A percentile compares a stretch with the other conserved stretches of the same genome.
phyloP scores from a whole-genome alignment of 768 basidiomycete species.

The Leucogyrophana mollusca region DNA sequence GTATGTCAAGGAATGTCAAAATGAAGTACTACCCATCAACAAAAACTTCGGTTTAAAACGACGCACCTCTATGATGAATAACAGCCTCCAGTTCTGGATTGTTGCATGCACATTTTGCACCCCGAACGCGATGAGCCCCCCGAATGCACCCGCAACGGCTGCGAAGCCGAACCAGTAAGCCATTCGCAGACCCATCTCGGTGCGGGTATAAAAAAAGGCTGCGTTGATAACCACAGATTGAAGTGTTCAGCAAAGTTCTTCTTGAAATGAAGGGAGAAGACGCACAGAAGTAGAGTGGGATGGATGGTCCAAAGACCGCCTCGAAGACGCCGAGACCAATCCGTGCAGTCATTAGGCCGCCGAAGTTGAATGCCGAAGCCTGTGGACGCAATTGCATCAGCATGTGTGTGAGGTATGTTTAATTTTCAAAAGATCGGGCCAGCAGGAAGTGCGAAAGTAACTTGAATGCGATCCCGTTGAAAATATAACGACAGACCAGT shows the following conservation, averaged over 20 bases:
- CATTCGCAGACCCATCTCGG: slow-evolving; percentile 43
- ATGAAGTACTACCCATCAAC: too few relatives aligned
- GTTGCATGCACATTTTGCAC: slow-evolving; percentile 39
- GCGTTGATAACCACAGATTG: neutral
- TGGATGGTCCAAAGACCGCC: slow-evolving; percentile 31
- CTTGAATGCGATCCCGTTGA: neutral
- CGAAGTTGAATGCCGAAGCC: slow-evolving; percentile 26
- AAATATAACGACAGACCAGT: neutral
- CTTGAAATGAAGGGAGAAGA: neutral
- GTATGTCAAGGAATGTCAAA: too few relatives aligned
- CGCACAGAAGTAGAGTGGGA: slow-evolving; percentile 31
- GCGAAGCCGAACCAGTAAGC: slow-evolving; percentile 58
- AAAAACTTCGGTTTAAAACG: too few relatives aligned
- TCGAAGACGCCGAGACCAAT: slow-evolving; percentile 33
- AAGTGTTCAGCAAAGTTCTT: slow-evolving; percentile 16
- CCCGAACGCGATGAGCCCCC: slow-evolving; percentile 54
- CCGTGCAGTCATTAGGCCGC: slow-evolving; percentile 27
- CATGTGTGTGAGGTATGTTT: too few relatives aligned
- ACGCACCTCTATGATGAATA: slow-evolving; percentile 28
- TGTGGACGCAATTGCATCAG: slow-evolving; percentile 3
- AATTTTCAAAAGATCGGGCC: too few relatives aligned
- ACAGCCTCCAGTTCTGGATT: slow-evolving; percentile 41
- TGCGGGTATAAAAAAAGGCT: slow-evolving; percentile 52
- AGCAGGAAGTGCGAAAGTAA: too few relatives aligned
- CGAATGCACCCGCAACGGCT: slow-evolving; percentile 56